Evolutionary conservation across 2,329 filamentous ascomycete species (phyloP).

Genomic region (Trichoderma sp.): DNA sequence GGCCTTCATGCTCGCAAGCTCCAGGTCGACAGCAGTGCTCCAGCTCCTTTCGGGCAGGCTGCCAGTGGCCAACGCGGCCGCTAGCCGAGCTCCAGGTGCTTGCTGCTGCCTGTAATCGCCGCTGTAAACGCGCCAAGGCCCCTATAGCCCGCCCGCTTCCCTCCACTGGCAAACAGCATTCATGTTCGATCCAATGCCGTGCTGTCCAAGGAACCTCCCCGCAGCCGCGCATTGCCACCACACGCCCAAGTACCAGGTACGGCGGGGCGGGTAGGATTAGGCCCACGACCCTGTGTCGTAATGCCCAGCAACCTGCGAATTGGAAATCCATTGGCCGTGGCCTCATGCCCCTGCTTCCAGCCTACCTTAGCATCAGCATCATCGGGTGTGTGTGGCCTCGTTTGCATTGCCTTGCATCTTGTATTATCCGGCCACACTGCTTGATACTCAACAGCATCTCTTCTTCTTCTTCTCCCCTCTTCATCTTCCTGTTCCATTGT

Average conservation of each 20-base stretch:
- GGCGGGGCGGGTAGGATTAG: not conserved
- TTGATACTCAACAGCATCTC: not conserved
- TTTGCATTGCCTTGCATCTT: conserved; percentile 7
- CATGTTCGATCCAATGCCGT: no score
- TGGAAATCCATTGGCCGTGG: conserved; percentile 13
- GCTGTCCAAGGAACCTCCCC: not conserved
- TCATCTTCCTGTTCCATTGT: not conserved
- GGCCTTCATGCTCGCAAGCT: not conserved
- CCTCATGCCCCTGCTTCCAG: conserved; percentile 9
- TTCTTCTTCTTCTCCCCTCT: not conserved
- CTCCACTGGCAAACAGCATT: no score
- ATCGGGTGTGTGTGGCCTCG: conserved; percentile 1
- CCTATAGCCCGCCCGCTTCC: no score
- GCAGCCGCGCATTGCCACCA: not conserved
- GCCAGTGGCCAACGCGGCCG: not conserved
- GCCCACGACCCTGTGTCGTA: conserved; percentile 19
- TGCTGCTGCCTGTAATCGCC: no score
- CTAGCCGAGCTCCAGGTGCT: no score
- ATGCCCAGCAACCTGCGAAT: not conserved
- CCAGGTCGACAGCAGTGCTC: no score
- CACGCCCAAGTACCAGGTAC: not conserved
- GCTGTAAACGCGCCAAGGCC: not conserved
- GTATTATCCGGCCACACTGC: not conserved
- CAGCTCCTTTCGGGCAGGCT: not conserved
- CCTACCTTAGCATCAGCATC: conserved; percentile 16